These are phyloP conservation scores for Paecilomyces dactylethromorphus DNA, from an alignment of 2,329 filamentous ascomycete genomes.

Conservation along the genomic window DNA sequence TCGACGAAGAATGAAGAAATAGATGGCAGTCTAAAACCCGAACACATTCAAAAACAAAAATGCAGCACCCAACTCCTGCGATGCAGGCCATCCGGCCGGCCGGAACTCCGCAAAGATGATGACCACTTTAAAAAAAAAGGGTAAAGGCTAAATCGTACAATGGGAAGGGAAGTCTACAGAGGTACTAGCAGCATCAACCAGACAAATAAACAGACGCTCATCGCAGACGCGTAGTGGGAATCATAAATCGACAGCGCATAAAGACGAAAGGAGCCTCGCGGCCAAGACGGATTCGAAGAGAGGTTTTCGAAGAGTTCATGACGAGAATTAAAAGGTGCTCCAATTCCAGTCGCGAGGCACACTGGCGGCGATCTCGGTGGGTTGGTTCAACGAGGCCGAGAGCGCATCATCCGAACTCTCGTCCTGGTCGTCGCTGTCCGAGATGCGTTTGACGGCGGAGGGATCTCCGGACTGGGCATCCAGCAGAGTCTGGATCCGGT, in stretches of 20 bases:
- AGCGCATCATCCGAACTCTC: slow-evolving; percentile 13
- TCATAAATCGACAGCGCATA: not conserved
- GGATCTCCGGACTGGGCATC: slow-evolving; percentile 11
- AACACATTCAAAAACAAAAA: not conserved
- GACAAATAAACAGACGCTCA: not conserved
- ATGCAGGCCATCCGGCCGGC: not conserved
- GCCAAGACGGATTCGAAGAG: not conserved
- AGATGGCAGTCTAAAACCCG: not conserved
- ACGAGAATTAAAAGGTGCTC: slow-evolving; percentile 51
- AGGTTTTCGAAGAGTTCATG: slow-evolving; percentile 5
- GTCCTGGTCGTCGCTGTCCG: slow-evolving; percentile 7
- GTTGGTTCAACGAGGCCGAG: slow-evolving; percentile 15
- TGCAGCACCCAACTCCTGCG: not conserved
- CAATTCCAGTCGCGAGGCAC: slow-evolving; percentile 55
- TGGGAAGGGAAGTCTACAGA: not conserved
- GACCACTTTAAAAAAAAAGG: slow-evolving; percentile 1
- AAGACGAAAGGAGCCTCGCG: not conserved
- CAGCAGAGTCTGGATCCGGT: slow-evolving; percentile 41
- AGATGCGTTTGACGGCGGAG: not conserved
- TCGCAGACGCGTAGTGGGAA: not conserved
- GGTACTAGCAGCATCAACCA: not conserved
- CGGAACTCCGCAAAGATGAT: slow-evolving; percentile 4
- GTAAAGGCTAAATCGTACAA: slow-evolving; percentile 2
- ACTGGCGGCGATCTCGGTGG: slow-evolving; percentile 45
- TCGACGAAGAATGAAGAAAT: not conserved